Percentiles rank a stretch among this genome's conserved stretches.
Evolutionary conservation across 257 asterid genomes (phyloP).

Genomic region (Rubia yunnanensis): DNA sequence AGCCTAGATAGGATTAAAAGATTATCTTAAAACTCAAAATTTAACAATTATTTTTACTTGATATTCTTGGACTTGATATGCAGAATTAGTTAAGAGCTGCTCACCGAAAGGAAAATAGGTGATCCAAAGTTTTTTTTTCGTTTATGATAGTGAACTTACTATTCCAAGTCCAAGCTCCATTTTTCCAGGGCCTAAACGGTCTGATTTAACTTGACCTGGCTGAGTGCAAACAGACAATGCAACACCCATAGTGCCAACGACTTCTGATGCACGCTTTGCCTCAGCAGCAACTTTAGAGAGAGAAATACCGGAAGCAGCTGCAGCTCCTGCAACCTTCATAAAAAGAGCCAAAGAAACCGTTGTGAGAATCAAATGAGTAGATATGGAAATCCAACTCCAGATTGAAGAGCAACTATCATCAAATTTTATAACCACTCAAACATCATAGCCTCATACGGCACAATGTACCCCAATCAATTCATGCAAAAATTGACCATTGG

Average conservation of each 20-base stretch:
- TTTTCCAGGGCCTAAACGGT: constrained; percentile 91
- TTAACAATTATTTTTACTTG: not conserved
- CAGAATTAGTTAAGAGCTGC: not conserved
- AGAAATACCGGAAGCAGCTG: constrained; percentile 81
- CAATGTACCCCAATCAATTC: not conserved
- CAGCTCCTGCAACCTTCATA: constrained; percentile 93
- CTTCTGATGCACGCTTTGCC: constrained; percentile 85
- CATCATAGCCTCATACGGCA: not conserved
- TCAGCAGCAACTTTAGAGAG: constrained; percentile 77
- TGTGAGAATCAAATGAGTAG: not conserved
- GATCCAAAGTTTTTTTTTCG: not conserved
- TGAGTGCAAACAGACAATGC: constrained; percentile 91
- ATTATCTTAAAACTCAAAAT: not conserved
- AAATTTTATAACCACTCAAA: not conserved
- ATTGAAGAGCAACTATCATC: not conserved
- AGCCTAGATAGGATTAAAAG: not conserved
- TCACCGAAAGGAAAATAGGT: not conserved
- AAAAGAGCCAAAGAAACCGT: constrained; percentile 3
- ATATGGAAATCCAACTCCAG: not conserved
- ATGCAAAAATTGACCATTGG: not conserved
- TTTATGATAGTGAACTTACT: constrained; percentile 33
- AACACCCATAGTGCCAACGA: constrained; percentile 98
- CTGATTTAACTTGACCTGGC: constrained; percentile 86
- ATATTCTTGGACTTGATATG: not conserved
- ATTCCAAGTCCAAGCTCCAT: constrained; percentile 99